Evolutionary conservation across 179 eudicot genomes (phyloP), one percentile per base, ranked within the genome.

Genomic region (Vitellaria paradoxa): DNA sequence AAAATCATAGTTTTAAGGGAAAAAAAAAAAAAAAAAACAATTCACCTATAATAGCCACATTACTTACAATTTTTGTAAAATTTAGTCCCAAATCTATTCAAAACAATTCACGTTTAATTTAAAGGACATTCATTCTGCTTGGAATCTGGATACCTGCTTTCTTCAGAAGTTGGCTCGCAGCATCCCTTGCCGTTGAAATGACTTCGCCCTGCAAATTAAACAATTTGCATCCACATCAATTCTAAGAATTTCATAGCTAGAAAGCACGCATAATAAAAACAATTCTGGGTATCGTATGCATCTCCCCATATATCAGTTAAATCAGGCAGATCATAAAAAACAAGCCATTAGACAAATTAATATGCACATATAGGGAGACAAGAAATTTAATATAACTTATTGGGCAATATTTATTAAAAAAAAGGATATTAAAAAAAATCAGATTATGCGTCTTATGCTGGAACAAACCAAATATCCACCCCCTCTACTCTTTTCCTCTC

Each of bases 101-200:
- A 30, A 30, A 30, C 1, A 30, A 30, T 30, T 30, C 37, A 30
- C 37, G 37, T 30, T 30, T 30, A 56, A 56, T 20, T 65, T 47
- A 80, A 76, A 91, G 47, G 70, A 87, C 50, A 64, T 86, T 83
- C 98, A 92, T 93, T 86, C 93, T 88, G 77, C 66, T 82, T 9
- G 98, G 96, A 75, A 94, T 89, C 74, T 77, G 79, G 79, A 92
- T 90, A 76, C 93, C 90, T 57, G 98, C 96, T 77, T 89, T 91
- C 80, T 86, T 81, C 87, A 94, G 73, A 70, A 94, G 83, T 72
- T 84, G 85, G 70, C 70, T 74, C 10, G 98, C 80, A 56, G 92
- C 92, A 68, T 63, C 82, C 77, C 74, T 87, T 49, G 98, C 97
- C 87, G 70, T 81, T 68, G 77, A 75, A 69, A 94, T 82, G 57